phyloP scores from a whole-genome alignment of 179 eudicot genomes.

The Nepenthes alata region DNA sequence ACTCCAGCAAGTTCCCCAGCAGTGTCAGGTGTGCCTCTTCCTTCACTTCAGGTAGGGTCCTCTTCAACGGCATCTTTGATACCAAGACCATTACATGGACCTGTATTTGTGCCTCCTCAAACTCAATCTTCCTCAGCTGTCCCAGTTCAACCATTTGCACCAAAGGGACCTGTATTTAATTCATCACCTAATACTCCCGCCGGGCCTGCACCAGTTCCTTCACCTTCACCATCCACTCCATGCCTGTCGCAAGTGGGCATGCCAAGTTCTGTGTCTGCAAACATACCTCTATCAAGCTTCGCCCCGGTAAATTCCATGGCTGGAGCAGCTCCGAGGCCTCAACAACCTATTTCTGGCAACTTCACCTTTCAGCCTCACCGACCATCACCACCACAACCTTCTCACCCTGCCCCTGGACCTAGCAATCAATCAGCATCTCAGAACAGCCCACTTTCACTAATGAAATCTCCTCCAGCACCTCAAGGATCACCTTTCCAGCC shows the following conservation, averaged over 20 bases:
- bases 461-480: constrained; percentile 29
- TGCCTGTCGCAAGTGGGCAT: constrained; percentile 25
- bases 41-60: constrained; percentile 21
- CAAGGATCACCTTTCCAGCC: constrained; percentile 45
- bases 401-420: constrained; percentile 33
- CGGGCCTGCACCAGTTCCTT: constrained; percentile 24
- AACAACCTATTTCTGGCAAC: constrained; percentile 37
- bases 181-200: constrained; percentile 17
- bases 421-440: constrained; percentile 25
- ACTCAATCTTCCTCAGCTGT: constrained; percentile 23
- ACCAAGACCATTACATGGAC: constrained; percentile 11
- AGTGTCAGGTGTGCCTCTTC: constrained; percentile 10
- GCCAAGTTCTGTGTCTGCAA: constrained; percentile 16
- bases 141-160: constrained; percentile 21
- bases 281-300: constrained; percentile 31
- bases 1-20: constrained; percentile 11
- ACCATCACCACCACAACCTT: constrained; percentile 24
- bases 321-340: constrained; percentile 27
- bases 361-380: constrained; percentile 74
- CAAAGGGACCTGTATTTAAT: constrained; percentile 17
- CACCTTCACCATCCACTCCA: constrained; percentile 20
- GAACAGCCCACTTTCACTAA: constrained; percentile 16
- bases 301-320: constrained; percentile 35
- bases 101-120: constrained; percentile 18
- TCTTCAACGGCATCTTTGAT: constrained; percentile 11